These are phyloP conservation scores for Astrephomene gubernaculifera DNA, from an alignment of 139 green algal genomes.

Conservation along the genomic window DNA sequence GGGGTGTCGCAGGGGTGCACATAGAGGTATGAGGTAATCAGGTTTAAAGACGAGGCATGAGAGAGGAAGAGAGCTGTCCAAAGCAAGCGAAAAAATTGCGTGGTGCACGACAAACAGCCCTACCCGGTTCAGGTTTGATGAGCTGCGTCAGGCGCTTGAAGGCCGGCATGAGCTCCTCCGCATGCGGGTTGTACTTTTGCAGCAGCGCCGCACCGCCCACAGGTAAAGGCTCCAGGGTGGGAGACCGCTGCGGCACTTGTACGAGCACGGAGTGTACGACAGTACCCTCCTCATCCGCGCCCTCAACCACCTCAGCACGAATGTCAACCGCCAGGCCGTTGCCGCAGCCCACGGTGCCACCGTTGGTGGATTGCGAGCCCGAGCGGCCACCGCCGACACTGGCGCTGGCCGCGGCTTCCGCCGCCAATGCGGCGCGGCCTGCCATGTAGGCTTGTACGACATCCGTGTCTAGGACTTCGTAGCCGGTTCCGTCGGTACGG, in stretches of 20 bases:
- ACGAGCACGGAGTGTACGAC: slow-evolving; percentile 29
- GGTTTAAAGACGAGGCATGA: no score
- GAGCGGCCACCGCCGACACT: slow-evolving; percentile 3
- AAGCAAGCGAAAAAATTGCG: no score
- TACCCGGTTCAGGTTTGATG: background rate
- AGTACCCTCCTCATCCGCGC: slow-evolving; percentile 37
- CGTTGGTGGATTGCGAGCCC: no score
- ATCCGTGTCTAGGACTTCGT: slow-evolving; percentile 58
- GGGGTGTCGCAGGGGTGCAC: background rate
- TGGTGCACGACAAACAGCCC: no score
- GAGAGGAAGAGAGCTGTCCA: no score
- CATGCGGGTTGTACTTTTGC: slow-evolving; percentile 43
- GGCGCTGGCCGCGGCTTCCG: background rate
- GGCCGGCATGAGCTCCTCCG: slow-evolving; percentile 49
- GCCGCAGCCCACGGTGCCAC: background rate
- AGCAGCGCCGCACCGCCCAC: slow-evolving; percentile 41
- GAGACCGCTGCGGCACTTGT: slow-evolving; percentile 17
- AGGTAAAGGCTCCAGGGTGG: slow-evolving; percentile 37
- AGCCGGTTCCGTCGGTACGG: slow-evolving; percentile 51
- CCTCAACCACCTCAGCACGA: slow-evolving; percentile 6
- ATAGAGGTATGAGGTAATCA: no score
- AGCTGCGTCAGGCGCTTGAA: slow-evolving; percentile 38
- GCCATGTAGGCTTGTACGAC: slow-evolving; percentile 33
- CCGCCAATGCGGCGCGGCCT: background rate
- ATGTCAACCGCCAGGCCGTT: background rate